Evolutionary conservation across 768 basidiomycete species (phyloP).

Genomic region (Trametopsis cervina): DNA sequence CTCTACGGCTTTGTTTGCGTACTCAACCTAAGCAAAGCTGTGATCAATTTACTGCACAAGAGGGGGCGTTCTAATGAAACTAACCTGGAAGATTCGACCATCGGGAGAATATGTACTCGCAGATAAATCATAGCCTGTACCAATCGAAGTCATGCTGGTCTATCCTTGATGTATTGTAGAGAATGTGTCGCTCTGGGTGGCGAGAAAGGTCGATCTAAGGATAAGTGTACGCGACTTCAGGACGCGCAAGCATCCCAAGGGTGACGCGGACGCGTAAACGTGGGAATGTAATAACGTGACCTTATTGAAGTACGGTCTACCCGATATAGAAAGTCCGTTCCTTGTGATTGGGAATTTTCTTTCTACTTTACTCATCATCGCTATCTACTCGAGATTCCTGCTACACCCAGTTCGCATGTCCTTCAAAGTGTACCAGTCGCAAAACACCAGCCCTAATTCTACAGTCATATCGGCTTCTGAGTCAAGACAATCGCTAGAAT

Average conservation of each 20-base stretch:
- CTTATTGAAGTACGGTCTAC: no score
- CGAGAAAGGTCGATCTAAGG: background rate
- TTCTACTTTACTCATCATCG: no score
- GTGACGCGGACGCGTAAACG: constrained; percentile 22
- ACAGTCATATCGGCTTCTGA: no score
- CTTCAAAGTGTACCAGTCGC: no score
- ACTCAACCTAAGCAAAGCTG: constrained; percentile 69
- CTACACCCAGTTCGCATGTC: no score
- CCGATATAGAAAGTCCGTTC: no score
- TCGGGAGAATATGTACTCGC: constrained; percentile 94
- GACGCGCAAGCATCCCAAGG: constrained; percentile 40
- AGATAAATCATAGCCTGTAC: constrained; percentile 97
- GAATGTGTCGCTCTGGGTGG: constrained; percentile 3
- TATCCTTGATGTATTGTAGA: background rate
- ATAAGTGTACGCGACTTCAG: constrained; percentile 9
- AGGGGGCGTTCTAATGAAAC: constrained; percentile 11
- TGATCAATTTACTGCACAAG: background rate
- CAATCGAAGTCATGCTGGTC: constrained; percentile 85
- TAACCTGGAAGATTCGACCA: constrained; percentile 95
- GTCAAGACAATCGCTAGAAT: no score
- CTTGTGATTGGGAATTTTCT: no score
- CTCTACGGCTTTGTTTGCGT: constrained; percentile 97
- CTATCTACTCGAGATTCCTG: no score
- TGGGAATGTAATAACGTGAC: no score
- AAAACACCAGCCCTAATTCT: no score